phyloP scores from a whole-genome alignment of 1,284 basidiomycete species.

The Meira miltonrushii region DNA sequence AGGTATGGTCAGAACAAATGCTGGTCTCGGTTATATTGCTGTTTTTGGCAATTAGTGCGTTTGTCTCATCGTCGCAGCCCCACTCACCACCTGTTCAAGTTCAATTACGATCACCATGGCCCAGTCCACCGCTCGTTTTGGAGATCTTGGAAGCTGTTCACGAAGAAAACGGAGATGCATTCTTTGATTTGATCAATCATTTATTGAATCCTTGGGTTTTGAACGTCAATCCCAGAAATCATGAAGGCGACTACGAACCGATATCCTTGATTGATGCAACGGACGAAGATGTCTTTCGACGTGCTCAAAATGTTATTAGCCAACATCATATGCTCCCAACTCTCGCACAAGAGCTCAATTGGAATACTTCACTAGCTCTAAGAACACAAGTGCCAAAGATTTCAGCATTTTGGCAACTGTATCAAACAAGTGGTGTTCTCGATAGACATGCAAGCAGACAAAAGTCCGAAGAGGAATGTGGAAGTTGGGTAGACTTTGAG shows the following conservation, averaged over 20 bases:
- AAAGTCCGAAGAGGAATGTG: conserved; percentile 17
- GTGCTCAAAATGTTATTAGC: conserved; percentile 5
- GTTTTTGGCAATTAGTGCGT: background rate
- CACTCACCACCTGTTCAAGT: conserved; percentile 69
- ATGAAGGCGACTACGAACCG: background rate
- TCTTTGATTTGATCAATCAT: conserved; percentile 28
- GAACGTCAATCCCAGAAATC: too few species aligned
- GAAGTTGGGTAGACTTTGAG: conserved; percentile 31
- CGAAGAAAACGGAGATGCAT: conserved; percentile 24
- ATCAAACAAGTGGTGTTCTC: conserved; percentile 16
- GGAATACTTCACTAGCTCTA: conserved; percentile 35
- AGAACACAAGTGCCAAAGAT: conserved; percentile 33
- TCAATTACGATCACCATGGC: conserved; percentile 73
- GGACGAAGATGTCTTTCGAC: conserved; percentile 8
- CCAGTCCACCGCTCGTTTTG: conserved; percentile 66
- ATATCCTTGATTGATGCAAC: background rate
- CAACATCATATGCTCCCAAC: conserved; percentile 8
- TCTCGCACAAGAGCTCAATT: conserved; percentile 19
- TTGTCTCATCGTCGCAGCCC: background rate
- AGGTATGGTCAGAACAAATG: background rate
- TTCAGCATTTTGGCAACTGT: conserved; percentile 38
- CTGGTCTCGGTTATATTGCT: background rate
- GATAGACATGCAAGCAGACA: background rate
- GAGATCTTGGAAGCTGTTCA: conserved; percentile 70
- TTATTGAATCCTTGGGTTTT: conserved; percentile 17